phyloP scores from a whole-genome alignment of 768 basidiomycete species.

The Lactarius hengduanensis region DNA sequence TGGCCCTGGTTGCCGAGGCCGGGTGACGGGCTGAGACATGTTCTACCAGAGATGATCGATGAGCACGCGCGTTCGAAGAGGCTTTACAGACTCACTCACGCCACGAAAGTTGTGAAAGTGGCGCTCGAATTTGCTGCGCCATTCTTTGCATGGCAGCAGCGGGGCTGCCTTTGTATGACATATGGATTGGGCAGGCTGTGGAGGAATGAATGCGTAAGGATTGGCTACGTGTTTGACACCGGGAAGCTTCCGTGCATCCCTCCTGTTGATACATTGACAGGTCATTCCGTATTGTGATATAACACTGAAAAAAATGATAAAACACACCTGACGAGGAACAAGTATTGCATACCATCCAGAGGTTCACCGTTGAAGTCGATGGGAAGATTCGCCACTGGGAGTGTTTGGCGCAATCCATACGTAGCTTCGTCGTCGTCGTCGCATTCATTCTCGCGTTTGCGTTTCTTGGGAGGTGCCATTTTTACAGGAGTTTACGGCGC shows the following conservation, averaged over 20 bases:
- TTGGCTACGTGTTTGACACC: constrained; percentile 62
- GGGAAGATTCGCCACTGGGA: constrained; percentile 83
- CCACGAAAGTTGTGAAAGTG: constrained; percentile 67
- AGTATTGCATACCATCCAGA: constrained; percentile 71
- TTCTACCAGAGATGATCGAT: constrained; percentile 47
- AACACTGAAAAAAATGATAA: constrained; percentile 13
- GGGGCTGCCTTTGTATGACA: constrained; percentile 33
- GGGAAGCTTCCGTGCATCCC: constrained; percentile 67
- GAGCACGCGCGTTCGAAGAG: neutral
- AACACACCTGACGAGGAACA: constrained; percentile 74
- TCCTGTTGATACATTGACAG: constrained; percentile 42
- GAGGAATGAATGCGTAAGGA: constrained; percentile 53
- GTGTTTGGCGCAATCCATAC: constrained; percentile 62
- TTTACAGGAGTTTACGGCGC: neutral
- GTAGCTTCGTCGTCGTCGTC: constrained; percentile 63
- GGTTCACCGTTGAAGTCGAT: constrained; percentile 63
- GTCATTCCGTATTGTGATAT: neutral
- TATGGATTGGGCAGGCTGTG: constrained; percentile 23
- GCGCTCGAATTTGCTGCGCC: constrained; percentile 56
- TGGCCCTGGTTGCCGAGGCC: constrained; percentile 40
- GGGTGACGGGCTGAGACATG: constrained; percentile 57
- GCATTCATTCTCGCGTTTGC: constrained; percentile 50
- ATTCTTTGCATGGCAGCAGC: constrained; percentile 61
- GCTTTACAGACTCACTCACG: constrained; percentile 44
- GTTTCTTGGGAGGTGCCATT: constrained; percentile 41